These are phyloP conservation scores for Fusarium succisae DNA, from an alignment of 2,329 filamentous ascomycete species.

Conservation along the genomic window DNA sequence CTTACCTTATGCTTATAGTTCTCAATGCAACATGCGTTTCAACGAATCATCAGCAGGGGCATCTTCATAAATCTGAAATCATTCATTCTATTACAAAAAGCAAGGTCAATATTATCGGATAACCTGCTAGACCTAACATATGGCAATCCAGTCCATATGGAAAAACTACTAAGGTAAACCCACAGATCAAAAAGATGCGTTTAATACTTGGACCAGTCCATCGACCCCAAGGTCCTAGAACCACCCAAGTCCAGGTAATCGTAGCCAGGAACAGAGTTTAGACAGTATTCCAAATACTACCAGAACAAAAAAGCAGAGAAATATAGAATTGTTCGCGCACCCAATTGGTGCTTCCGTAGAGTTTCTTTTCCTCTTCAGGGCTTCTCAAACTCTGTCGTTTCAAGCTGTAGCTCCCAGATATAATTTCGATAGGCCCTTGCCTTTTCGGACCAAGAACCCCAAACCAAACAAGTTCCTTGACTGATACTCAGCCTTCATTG, in stretches of 20 bases:
- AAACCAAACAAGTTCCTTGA: constrained; percentile 1
- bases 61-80: not conserved
- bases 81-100: not conserved
- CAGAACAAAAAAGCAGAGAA: not conserved
- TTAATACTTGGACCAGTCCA: not conserved
- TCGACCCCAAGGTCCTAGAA: not conserved
- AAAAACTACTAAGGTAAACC: not conserved
- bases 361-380: not conserved
- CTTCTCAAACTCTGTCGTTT: constrained; percentile 17
- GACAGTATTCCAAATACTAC: not conserved
- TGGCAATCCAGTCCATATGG: not conserved
- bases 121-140: not conserved
- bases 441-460: not conserved
- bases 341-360: not conserved
- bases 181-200: not conserved
- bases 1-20: not conserved
- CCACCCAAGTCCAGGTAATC: not conserved
- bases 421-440: not conserved
- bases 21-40: not conserved
- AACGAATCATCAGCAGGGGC: not conserved
- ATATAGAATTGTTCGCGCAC: not conserved
- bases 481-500: constrained; percentile 13
- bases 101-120: not conserved
- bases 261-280: not conserved
- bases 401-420: constrained; percentile 1